These are phyloP conservation scores for Prunus mongolica DNA, from an alignment of 306 rosid genomes.

Conservation along the genomic window DNA sequence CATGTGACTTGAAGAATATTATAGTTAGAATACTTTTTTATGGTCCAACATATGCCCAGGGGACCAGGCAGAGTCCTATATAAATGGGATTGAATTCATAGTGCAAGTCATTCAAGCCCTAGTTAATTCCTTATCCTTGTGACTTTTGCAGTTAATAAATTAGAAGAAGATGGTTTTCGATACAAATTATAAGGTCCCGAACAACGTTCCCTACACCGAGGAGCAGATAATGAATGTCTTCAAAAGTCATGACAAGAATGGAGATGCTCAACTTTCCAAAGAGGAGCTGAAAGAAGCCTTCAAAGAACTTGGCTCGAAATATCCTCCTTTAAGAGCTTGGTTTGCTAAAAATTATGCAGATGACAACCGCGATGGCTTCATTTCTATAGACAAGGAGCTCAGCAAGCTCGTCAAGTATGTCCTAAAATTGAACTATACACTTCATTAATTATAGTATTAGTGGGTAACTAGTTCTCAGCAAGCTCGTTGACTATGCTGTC, in stretches of 20 bases:
- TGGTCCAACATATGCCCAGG: too few relatives aligned
- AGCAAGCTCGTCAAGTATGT: not conserved
- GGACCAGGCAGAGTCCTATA: too few relatives aligned
- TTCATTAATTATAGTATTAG: not conserved
- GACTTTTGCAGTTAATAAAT: too few relatives aligned
- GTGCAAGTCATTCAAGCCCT: too few relatives aligned
- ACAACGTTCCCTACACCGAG: not conserved
- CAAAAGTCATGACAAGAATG: not conserved
- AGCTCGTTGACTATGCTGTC: too few relatives aligned
- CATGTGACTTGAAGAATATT: too few relatives aligned
- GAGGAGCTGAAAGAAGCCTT: not conserved
- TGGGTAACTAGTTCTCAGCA: not conserved
- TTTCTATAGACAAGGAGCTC: not conserved
- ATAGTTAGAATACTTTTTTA: too few relatives aligned
- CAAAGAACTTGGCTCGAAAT: not conserved
- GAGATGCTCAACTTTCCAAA: not conserved
- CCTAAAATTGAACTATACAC: not conserved
- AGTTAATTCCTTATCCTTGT: too few relatives aligned
- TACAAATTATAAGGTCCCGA: fast-evolving
- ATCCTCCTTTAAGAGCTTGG: not conserved
- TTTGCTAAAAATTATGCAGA: not conserved
- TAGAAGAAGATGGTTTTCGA: not conserved
- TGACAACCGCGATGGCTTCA: not conserved
- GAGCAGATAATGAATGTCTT: not conserved
- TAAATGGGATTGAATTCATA: not conserved